Evolutionary conservation across 441 rosid species (phyloP).

Genomic region (Brassica balearica): DNA sequence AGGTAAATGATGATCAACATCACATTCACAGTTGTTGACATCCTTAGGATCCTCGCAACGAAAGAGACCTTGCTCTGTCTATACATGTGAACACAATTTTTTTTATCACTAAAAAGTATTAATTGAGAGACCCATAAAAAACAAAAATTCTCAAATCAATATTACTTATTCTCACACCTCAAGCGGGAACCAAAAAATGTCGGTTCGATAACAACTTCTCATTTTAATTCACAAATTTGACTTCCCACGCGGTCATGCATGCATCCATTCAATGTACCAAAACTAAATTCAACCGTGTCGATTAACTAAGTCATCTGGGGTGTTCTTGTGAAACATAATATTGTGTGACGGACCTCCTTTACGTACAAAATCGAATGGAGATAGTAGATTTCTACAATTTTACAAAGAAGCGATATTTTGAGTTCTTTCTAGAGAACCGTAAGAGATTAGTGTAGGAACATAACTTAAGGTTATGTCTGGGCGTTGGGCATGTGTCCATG

Average conservation of each 20-base stretch:
- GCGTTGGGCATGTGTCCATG: slow-evolving; percentile 36
- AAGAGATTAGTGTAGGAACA: slow-evolving; percentile 24
- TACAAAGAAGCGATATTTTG: neutral
- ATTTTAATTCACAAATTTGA: slow-evolving; percentile 35
- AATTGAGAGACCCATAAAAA: slow-evolving; percentile 17
- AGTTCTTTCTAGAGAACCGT: neutral
- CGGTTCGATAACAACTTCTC: slow-evolving; percentile 43
- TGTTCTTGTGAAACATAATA: neutral
- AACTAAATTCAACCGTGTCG: slow-evolving; percentile 29
- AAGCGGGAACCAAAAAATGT: slow-evolving; percentile 46
- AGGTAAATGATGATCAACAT: slow-evolving; percentile 41
- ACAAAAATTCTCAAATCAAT: slow-evolving; percentile 39
- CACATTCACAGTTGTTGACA: slow-evolving; percentile 45
- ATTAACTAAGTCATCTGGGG: slow-evolving; percentile 37
- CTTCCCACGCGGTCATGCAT: slow-evolving; percentile 29
- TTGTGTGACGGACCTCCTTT: neutral
- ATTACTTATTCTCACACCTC: slow-evolving; percentile 37
- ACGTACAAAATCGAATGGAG: neutral
- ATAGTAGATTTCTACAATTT: neutral
- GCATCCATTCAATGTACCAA: slow-evolving; percentile 38
- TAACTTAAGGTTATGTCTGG: slow-evolving; percentile 32
- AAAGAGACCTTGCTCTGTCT: slow-evolving; percentile 41
- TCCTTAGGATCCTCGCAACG: slow-evolving; percentile 44
- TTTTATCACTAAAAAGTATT: neutral
- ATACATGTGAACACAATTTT: slow-evolving; percentile 19